phyloP scores from a whole-genome alignment of 805 yeast genomes.

The Ascoidea rubescens region DNA sequence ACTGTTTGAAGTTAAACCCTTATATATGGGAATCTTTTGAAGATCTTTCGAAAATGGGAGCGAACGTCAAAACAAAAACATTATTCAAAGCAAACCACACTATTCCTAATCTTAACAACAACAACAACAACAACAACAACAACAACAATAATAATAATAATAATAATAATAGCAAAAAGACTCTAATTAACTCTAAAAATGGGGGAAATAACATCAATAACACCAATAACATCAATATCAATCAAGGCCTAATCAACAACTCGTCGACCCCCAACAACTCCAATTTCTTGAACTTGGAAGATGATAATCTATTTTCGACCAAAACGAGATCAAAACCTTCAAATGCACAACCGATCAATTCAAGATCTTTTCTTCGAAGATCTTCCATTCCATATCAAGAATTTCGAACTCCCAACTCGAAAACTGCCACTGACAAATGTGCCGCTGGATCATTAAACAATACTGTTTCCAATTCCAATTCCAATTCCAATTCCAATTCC shows the following conservation, averaged over 20 bases:
- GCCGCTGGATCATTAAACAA: neutral
- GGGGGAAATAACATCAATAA: neutral
- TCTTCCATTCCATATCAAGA: neutral
- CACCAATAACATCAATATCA: neutral
- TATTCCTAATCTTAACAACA: neutral
- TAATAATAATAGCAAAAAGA: neutral
- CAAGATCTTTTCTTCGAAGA: conserved; percentile 3
- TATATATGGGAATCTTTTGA: conserved; percentile 80
- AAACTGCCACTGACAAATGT: too few species aligned
- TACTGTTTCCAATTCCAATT: neutral
- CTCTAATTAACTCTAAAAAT: neutral
- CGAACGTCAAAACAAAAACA: conserved; percentile 45
- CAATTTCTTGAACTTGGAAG: neutral
- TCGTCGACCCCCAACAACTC: too few species aligned
- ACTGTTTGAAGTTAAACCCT: conserved; percentile 62
- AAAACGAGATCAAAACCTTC: neutral
- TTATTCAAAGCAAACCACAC: conserved; percentile 23
- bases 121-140: neutral
- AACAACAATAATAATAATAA: conserved; percentile 5
- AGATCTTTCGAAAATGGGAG: conserved; percentile 59
- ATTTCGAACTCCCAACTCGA: too few species aligned
- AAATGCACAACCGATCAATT: conserved; percentile 1
- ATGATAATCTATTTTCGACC: neutral
- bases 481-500: neutral
- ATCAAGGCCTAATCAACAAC: neutral